Conservation (phyloP, 2,329 filamentous ascomycete genomes). For the Colletotrichum echinochloae region DNA sequence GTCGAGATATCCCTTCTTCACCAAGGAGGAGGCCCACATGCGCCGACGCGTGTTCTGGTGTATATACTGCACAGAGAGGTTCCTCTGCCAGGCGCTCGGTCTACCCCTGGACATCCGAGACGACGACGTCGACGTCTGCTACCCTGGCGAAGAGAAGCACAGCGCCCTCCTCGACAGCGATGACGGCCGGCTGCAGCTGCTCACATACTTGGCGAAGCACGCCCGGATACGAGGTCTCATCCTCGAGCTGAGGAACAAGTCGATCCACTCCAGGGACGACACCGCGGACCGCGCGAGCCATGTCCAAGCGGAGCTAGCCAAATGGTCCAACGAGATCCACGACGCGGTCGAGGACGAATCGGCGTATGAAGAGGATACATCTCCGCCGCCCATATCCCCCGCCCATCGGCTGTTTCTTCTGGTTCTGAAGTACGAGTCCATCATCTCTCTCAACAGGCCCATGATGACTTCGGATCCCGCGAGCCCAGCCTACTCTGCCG, state of each 20-base stretch:
- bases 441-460: constrained; percentile 64
- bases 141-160: constrained; percentile 62
- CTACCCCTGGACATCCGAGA: constrained; percentile 67
- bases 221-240: constrained; percentile 62
- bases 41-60: constrained; percentile 68
- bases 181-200: constrained; percentile 50
- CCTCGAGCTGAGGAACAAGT: constrained; percentile 65
- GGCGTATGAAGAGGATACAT: constrained; percentile 29
- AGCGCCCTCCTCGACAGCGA: constrained; percentile 34
- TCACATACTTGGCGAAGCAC: constrained; percentile 59
- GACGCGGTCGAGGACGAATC: constrained; percentile 57
- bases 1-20: constrained; percentile 63
- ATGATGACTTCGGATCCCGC: constrained; percentile 59
- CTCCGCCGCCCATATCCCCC: constrained; percentile 37
- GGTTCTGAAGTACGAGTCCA: constrained; percentile 61
- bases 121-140: constrained; percentile 69
- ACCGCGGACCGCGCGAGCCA: constrained; percentile 56
- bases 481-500: constrained; percentile 58
- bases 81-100: constrained; percentile 67
- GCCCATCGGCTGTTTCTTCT: constrained; percentile 57
- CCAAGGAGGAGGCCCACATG: constrained; percentile 57
- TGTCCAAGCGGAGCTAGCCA: constrained; percentile 61
- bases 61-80: constrained; percentile 66
- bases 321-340: constrained; percentile 66
- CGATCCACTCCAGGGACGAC: constrained; percentile 58